phyloP scores from a whole-genome alignment of 768 basidiomycete genomes.

The Auriscalpium orientale region DNA sequence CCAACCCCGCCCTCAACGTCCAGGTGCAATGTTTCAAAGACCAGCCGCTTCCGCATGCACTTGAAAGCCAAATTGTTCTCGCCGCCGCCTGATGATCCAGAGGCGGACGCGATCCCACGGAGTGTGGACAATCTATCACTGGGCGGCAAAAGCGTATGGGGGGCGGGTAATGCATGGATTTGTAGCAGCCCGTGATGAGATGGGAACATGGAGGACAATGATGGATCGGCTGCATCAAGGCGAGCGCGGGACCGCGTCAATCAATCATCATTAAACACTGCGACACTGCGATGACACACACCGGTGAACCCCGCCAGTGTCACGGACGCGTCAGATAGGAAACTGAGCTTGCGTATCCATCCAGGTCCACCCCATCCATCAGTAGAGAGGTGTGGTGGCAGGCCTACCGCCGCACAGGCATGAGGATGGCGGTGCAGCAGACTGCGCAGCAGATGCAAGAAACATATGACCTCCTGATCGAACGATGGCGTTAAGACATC shows the following conservation, averaged over 20 bases:
- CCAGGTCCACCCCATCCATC: conserved; percentile 54
- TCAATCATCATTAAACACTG: not conserved
- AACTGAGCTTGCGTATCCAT: conserved; percentile 74
- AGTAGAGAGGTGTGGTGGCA: conserved; percentile 55
- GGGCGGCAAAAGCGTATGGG: conserved; percentile 64
- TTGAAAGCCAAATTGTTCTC: conserved; percentile 97
- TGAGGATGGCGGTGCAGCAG: conserved; percentile 50
- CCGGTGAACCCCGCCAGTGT: conserved; percentile 75
- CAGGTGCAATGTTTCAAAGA: conserved; percentile 88
- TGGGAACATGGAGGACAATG: conserved; percentile 65
- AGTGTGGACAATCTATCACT: conserved; percentile 80
- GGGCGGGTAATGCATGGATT: conserved; percentile 68
- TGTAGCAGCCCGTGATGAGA: conserved; percentile 81
- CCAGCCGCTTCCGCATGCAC: conserved; percentile 77
- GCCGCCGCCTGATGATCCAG: conserved; percentile 49
- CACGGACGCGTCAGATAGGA: conserved; percentile 71
- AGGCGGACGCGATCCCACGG: conserved; percentile 64
- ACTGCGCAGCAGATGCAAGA: conserved; percentile 61
- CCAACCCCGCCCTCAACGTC: conserved; percentile 80
- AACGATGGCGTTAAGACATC: not conserved
- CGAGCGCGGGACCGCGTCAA: not conserved
- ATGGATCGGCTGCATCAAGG: conserved; percentile 57
- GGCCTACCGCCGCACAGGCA: conserved; percentile 59
- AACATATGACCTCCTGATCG: conserved; percentile 56
- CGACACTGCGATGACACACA: conserved; percentile 27